Base-by-base conservation (phyloP, 1,284 basidiomycete genomes). In the Hemileia vastatrix region DNA sequence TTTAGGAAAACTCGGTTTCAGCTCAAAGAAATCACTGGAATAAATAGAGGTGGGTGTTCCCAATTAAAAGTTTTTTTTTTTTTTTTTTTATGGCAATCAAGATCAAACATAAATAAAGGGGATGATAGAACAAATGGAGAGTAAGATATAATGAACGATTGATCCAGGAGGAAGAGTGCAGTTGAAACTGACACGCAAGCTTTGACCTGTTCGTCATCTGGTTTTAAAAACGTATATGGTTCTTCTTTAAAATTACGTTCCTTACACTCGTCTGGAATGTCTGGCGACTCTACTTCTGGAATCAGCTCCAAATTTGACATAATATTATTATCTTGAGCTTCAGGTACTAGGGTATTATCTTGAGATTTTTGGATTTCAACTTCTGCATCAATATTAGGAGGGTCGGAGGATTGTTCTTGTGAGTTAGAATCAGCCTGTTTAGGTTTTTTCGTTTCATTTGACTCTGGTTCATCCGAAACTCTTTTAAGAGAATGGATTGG, bases 191-290 rank as follows among this genome's bases (percentile, higher is more conserved):
- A 88, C 87, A 86, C 80, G 82, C 85, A 86, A 19, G 79, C 78
- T 62, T 80, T 72, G 23, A 95, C 78, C 58, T 86, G 82, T 9
- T 84, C 83, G 72, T 93, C 86, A 63, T 84, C 79, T 0, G 83
- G 79, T 9, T 83, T 76, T 31, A 95, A 78, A 78, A 87, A 92
- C 0, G 85, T 88, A 76, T 87, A 94, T 0, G 92, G 91, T 74
- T 89, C 88, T 76, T 96, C 93, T 73, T 87, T 91, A 81, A 91
- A 61, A 43, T 23, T 13, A 11, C 52, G 48, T 50, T 18, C 13
- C 6, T 50, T 50, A 21, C 4, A n/a, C 48, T 50, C n/a, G n/a
- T n/a, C n/a, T n/a, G n/a, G n/a, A n/a, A n/a, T n/a, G n/a, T n/a
- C n/a, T n/a, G n/a, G n/a, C n/a, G n/a, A n/a, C n/a, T n/a, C n/a